Base-by-base conservation (phyloP, 805 yeast genomes). In the Saturnispora quitensis region DNA sequence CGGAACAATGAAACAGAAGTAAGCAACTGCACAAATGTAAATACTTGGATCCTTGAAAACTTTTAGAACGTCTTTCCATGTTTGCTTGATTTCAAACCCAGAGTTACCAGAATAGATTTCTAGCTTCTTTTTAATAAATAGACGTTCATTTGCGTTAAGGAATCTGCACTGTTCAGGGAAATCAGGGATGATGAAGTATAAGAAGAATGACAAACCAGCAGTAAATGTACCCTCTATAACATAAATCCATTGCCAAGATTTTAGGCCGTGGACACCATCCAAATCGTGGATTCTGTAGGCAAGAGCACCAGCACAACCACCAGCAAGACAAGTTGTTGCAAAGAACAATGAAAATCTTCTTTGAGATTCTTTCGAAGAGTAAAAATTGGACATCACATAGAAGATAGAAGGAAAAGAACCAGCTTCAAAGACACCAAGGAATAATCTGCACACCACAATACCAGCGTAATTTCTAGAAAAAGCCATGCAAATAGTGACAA, bases 371-470 rank as follows among this genome's bases (percentile, higher is more conserved):
- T 66, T 66, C 49, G 82, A 75, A 38, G 79, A 70, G 66, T 84
- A 84, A 70, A 81, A 84, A 66, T 80, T 78, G 38, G 85, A 73
- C 60, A 84, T 71, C 52, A 84, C 72, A 64, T 83, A 85, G 64
- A 85, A 85, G 57, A 85, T 79, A 20, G 87, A 84, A 1, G 90
- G 90, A 69, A 84, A 84, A 59, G 84, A 77, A 38, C 88, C 83
- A 33, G 85, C 75, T 66, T 85, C 91, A 55, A 81, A 75, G 40
- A 81, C 62, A 54, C 91, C 91, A 20, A 84, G 71, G 40, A 85
- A 69, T 55, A 83, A 75, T 50, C 91, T 76, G 50, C 86, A 77
- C 10, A 79, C 81, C 47, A 79, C 73, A 40, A 84, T 70, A 20
- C 77, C 80, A 40, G 81, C 81, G 59, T 74, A 84, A 61, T 71